phyloP scores from a whole-genome alignment of 345 rosid genomes.

The Aurinia saxatilis region DNA sequence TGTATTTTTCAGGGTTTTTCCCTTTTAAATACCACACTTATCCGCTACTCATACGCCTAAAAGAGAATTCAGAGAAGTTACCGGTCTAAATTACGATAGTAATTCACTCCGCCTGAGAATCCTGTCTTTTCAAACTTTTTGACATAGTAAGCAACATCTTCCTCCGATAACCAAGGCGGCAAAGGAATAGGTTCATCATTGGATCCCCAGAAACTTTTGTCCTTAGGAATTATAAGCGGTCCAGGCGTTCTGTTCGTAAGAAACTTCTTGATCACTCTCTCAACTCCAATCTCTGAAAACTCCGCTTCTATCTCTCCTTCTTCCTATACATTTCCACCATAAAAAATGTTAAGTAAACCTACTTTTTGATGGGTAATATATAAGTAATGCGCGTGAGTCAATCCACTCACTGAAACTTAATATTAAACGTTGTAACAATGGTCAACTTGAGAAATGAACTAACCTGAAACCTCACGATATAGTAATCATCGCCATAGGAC shows the following conservation, averaged over 20 bases:
- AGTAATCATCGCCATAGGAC: conserved; percentile 59
- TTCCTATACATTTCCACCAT: conserved; percentile 4
- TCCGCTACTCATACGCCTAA: too few species aligned
- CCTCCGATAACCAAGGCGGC: conserved; percentile 25
- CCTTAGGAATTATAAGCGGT: conserved; percentile 16
- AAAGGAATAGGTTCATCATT: conserved; percentile 8
- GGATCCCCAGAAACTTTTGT: conserved; percentile 24
- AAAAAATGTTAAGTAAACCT: too few species aligned
- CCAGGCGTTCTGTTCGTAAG: conserved; percentile 16
- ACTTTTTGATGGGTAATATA: too few species aligned
- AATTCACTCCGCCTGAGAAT: conserved; percentile 23
- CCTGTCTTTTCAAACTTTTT: conserved; percentile 26
- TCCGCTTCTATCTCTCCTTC: conserved; percentile 24
- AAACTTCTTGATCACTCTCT: conserved; percentile 17
- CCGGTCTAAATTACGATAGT: conserved; percentile 27
- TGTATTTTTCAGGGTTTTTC: too few species aligned
- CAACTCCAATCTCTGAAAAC: conserved; percentile 19
- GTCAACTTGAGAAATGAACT: neutral
- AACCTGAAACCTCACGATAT: conserved; percentile 82
- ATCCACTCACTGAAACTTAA: too few species aligned
- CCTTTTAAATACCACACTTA: too few species aligned
- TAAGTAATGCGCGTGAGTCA: too few species aligned
- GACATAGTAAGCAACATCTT: conserved; percentile 24
- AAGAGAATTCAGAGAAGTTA: neutral
- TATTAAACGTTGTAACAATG: neutral